Percentiles rank a stretch among this genome's conserved stretches.
Conservation (phyloP, 1,284 basidiomycete species). For the Tilletia walkeri region DNA sequence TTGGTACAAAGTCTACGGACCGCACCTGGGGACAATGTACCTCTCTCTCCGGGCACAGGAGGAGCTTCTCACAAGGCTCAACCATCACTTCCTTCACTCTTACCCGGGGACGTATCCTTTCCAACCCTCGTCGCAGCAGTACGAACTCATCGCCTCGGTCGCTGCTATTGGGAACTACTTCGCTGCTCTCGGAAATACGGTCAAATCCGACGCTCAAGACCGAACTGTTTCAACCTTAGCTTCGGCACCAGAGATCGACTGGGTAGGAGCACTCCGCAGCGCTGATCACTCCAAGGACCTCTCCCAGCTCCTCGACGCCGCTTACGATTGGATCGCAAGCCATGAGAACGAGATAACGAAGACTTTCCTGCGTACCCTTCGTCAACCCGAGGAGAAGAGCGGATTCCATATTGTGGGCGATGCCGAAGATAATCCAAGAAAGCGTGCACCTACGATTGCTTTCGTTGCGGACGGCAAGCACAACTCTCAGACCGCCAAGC, state of each 20-base stretch:
- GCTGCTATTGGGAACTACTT: constrained; percentile 69
- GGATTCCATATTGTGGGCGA: constrained; percentile 67
- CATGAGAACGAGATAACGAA: constrained; percentile 61
- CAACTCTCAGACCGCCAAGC: constrained; percentile 32
- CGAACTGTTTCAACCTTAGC: neutral
- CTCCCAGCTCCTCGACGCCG: constrained; percentile 40
- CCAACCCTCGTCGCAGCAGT: constrained; percentile 63
- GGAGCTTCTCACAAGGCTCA: constrained; percentile 63
- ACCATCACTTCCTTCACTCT: constrained; percentile 68
- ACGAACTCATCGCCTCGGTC: constrained; percentile 67
- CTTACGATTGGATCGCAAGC: constrained; percentile 53
- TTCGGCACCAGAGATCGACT: neutral
- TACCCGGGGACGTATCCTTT: constrained; percentile 67
- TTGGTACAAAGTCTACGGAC: constrained; percentile 76
- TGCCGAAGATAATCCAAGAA: constrained; percentile 25
- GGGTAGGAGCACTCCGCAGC: neutral
- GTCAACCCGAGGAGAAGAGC: constrained; percentile 57
- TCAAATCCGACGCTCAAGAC: neutral
- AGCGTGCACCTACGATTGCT: constrained; percentile 67
- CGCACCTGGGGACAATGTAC: constrained; percentile 70
- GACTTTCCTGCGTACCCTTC: constrained; percentile 59
- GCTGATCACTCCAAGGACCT: neutral
- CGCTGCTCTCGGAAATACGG: constrained; percentile 58
- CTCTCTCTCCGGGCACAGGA: constrained; percentile 61
- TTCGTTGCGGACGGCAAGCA: constrained; percentile 61